Base-by-base conservation (phyloP, 2,329 filamentous ascomycete species). In the Xenoacremonium recifei region DNA sequence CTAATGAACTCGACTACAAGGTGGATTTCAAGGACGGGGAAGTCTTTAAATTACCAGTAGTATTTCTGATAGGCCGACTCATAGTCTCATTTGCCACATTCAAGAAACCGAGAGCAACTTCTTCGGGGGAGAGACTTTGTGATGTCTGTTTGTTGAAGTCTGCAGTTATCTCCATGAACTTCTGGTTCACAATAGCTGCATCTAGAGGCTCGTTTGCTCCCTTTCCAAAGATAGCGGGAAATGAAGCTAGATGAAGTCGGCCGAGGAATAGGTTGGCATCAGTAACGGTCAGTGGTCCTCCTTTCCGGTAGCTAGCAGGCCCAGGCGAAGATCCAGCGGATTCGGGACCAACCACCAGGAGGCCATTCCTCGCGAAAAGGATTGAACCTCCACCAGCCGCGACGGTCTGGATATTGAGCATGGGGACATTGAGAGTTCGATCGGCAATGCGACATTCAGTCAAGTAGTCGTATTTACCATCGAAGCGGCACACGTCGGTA, bases 11-110 rank as follows among this genome's bases (percentile, higher is more conserved):
- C n/a, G n/a, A n/a, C n/a, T 27, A 13, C 9, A 27, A 27, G 13
- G 23, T 9, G 23, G 13, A 9, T 13, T 9, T 27, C 23, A 27
- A n/a, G 9, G 23, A 27, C 23, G 9, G 13, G 13, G 23, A 27
- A 27, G 13, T 13, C n/a, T n/a, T n/a, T 9, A 27, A 16, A 5
- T 32, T 17, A 36, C 41, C 41, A 1, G 50, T 89, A 35, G 88
- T 66, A 29, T 84, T 87, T 34, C 87, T 76, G 46, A 91, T 90
- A 0, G 87, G 87, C 21, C 86, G 72, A 4, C 81, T 83, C 85
- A 89, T 89, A 0, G 84, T 81, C 63, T 87, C 84, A 50, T 89
- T 89, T 3, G 85, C 85, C 32, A 89, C 82, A 46, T 85, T 81
- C 56, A 89, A 75, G 54, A 89, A 89, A 0, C 86, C 87, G 47